Percentiles rank a stretch among this genome's conserved stretches.
Conservation (phyloP, 371 early-diverging fungal genomes). For the Mucor mucedo region DNA sequence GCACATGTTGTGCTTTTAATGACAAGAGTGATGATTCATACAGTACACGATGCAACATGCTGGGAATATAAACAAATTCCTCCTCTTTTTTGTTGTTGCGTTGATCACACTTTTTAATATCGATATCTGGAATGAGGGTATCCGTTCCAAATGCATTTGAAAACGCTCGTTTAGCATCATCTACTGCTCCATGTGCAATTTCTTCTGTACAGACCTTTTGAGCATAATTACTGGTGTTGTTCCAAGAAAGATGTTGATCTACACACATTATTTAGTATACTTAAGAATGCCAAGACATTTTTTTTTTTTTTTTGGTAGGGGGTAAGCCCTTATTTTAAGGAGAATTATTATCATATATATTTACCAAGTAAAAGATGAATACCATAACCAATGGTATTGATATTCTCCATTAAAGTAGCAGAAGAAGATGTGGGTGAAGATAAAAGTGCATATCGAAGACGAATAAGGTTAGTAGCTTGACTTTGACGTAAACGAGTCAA, state of each 20-base stretch:
- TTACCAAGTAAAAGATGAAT: slow-evolving; percentile 65
- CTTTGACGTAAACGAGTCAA: slow-evolving; percentile 40
- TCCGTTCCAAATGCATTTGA: slow-evolving; percentile 38
- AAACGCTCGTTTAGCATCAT: slow-evolving; percentile 64
- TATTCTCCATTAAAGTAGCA: slow-evolving; percentile 38
- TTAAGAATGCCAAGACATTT: slow-evolving; percentile 18
- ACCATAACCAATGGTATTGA: slow-evolving; percentile 62
- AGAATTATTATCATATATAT: slow-evolving; percentile 37
- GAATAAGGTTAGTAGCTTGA: slow-evolving; percentile 44
- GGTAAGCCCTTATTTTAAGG: background rate
- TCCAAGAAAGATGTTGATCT: slow-evolving; percentile 69
- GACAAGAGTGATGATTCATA: slow-evolving; percentile 70
- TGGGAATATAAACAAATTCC: slow-evolving; percentile 65
- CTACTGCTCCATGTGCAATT: slow-evolving; percentile 66
- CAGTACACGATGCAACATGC: slow-evolving; percentile 68
- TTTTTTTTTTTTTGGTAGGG: too few species aligned
- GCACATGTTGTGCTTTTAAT: slow-evolving; percentile 55
- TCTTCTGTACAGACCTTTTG: slow-evolving; percentile 64
- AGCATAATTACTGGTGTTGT: slow-evolving; percentile 57
- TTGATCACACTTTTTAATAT: slow-evolving; percentile 18
- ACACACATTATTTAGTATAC: slow-evolving; percentile 8
- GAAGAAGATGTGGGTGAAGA: slow-evolving; percentile 24
- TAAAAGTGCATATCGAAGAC: slow-evolving; percentile 47
- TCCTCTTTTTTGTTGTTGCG: slow-evolving; percentile 21
- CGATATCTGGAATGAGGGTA: slow-evolving; percentile 24